Evolutionary conservation across 2,329 filamentous ascomycete species (phyloP).

Genomic region (Akanthomyces muscarius): DNA sequence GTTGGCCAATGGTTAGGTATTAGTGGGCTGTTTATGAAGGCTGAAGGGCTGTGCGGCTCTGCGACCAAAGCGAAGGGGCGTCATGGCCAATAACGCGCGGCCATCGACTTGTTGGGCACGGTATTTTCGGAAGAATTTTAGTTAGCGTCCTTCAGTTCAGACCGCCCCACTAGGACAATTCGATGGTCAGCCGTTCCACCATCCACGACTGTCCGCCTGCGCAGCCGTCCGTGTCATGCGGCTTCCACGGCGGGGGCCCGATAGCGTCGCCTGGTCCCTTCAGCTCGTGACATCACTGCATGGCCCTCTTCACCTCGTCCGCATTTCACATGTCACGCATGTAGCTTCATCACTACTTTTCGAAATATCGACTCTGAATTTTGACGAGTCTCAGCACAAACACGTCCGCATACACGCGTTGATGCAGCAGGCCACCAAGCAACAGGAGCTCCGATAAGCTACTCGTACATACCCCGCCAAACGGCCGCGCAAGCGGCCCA

Average conservation of each 20-base stretch:
- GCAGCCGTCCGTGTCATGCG: conserved; percentile 2
- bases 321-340: background rate
- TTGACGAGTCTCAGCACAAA: background rate
- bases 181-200: background rate
- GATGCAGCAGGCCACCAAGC: background rate
- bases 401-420: background rate
- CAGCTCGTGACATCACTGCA: conserved; percentile 3
- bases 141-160: background rate
- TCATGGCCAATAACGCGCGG: too few species aligned
- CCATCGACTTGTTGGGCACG: too few species aligned
- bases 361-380: background rate
- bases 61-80: background rate
- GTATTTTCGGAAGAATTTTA: background rate
- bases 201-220: background rate
- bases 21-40: background rate
- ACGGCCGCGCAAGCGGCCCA: conserved; percentile 4
- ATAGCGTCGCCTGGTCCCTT: conserved; percentile 6
- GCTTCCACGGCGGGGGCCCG: background rate
- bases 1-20: background rate
- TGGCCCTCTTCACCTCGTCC: background rate
- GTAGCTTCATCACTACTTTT: background rate
- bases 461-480: background rate
- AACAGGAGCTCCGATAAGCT: conserved; percentile 1
- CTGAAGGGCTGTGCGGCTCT: background rate
- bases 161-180: background rate